Percentiles rank a stretch among this genome's conserved stretches.
phyloP scores from a whole-genome alignment of 352 stramenopile species.

The Thalassiosira exigua region DNA sequence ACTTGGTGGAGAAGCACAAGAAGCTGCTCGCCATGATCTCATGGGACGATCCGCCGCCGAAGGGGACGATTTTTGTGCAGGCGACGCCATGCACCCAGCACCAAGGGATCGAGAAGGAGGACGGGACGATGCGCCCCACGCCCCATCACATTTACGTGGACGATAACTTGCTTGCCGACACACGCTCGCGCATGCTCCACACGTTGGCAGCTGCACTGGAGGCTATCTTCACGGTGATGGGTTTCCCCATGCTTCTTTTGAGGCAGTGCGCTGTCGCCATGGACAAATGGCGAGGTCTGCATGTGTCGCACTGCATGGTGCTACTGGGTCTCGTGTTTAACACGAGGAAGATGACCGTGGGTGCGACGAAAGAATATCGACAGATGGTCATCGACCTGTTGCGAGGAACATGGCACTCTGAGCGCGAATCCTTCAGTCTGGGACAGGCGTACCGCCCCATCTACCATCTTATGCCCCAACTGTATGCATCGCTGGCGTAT shows the following conservation, averaged over 20 bases:
- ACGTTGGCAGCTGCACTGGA: conserved; percentile 21
- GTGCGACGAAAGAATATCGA: conserved; percentile 22
- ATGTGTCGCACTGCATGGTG: background rate
- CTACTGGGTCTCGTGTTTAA: conserved; percentile 21
- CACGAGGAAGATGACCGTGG: conserved; percentile 8
- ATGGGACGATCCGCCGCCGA: background rate
- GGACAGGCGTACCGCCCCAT: background rate
- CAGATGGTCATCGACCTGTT: background rate
- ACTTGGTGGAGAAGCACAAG: conserved; percentile 26
- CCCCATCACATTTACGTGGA: conserved; percentile 25
- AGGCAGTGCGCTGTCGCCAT: conserved; percentile 24
- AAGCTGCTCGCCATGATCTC: conserved; percentile 20
- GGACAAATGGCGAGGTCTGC: conserved; percentile 35
- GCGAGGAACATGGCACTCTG: background rate
- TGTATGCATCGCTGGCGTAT: conserved; percentile 29
- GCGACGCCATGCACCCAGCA: background rate
- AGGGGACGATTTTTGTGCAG: background rate
- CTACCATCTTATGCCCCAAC: conserved; percentile 27
- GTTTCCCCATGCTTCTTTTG: background rate
- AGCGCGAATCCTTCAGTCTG: background rate
- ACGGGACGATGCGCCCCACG: background rate
- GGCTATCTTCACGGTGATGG: conserved; percentile 48
- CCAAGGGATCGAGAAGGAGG: background rate
- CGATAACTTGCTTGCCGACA: conserved; percentile 20
- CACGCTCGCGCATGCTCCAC: background rate